These are phyloP conservation scores for Spathaspora girioi DNA, from an alignment of 805 yeast genomes.

Conservation along the genomic window DNA sequence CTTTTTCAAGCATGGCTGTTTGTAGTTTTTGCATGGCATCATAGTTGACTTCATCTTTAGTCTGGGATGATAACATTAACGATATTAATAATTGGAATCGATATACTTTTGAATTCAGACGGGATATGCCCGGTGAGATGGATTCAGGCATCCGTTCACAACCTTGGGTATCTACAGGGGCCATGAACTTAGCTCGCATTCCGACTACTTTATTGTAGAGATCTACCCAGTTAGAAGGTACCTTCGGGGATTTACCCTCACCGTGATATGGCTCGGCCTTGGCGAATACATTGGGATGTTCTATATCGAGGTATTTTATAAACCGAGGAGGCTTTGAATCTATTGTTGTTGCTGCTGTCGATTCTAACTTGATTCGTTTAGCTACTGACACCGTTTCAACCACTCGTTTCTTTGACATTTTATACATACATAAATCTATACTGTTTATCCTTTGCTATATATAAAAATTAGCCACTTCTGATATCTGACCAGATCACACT, in stretches of 20 bases:
- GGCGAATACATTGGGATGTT: slow-evolving; percentile 10
- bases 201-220: slow-evolving; percentile 57
- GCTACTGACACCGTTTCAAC: neutral
- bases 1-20: slow-evolving; percentile 34
- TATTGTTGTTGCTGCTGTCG: no score
- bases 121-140: slow-evolving; percentile 32
- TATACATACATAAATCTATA: neutral
- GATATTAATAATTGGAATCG: slow-evolving; percentile 77
- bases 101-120: slow-evolving; percentile 33
- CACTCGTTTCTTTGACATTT: neutral
- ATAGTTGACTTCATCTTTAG: slow-evolving; percentile 83
- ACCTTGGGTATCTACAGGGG: slow-evolving; percentile 90
- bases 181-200: slow-evolving; percentile 62
- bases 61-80: slow-evolving; percentile 85
- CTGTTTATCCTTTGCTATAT: no score
- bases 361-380: neutral
- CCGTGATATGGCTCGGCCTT: slow-evolving; percentile 4
- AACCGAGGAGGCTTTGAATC: neutral
- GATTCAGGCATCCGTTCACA: slow-evolving; percentile 60
- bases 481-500: neutral
- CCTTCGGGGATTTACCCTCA: neutral
- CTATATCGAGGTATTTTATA: neutral
- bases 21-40: slow-evolving; percentile 67
- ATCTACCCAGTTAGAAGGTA: slow-evolving; percentile 47
- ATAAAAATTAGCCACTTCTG: neutral